phyloP scores from a whole-genome alignment of 1,139 yeast species.

The Casaregolazyma lundiana region DNA sequence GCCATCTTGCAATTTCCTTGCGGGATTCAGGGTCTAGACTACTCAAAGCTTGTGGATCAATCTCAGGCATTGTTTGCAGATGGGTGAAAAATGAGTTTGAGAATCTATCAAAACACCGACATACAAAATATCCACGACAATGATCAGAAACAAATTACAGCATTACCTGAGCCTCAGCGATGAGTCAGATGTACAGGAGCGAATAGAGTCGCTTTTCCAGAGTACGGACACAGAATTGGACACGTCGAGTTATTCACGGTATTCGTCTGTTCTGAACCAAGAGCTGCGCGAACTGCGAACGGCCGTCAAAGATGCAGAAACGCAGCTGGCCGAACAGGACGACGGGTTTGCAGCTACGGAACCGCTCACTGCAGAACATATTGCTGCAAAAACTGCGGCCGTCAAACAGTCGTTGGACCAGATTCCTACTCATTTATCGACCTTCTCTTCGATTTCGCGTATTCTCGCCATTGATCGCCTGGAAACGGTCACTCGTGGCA shows the following conservation, averaged over 20 bases:
- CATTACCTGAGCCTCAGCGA: constrained; percentile 1
- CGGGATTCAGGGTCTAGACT: constrained; percentile 63
- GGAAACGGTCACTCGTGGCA: constrained; percentile 14
- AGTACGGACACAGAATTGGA: background rate
- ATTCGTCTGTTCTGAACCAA: constrained; percentile 3
- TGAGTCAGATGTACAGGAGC: background rate
- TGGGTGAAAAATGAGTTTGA: background rate
- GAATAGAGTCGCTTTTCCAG: constrained; percentile 2
- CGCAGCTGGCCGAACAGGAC: constrained; percentile 2
- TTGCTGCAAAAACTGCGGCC: background rate
- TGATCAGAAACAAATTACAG: constrained; percentile 4
- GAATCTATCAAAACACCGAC: background rate
- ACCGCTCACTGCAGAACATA: background rate
- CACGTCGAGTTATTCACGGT: background rate
- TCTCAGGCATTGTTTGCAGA: constrained; percentile 47
- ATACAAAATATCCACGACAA: background rate
- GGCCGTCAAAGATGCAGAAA: constrained; percentile 8
- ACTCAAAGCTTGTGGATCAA: constrained; percentile 57
- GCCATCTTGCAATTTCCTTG: constrained; percentile 67
- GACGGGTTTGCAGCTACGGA: background rate
- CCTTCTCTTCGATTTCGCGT: constrained; percentile 15
- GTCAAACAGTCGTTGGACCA: constrained; percentile 5
- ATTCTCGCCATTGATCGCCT: constrained; percentile 16
- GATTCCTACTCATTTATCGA: constrained; percentile 3
- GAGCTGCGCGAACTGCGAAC: constrained; percentile 8